Conservation (phyloP, 2,329 filamentous ascomycete species). For the Sarocladium oryzae region DNA sequence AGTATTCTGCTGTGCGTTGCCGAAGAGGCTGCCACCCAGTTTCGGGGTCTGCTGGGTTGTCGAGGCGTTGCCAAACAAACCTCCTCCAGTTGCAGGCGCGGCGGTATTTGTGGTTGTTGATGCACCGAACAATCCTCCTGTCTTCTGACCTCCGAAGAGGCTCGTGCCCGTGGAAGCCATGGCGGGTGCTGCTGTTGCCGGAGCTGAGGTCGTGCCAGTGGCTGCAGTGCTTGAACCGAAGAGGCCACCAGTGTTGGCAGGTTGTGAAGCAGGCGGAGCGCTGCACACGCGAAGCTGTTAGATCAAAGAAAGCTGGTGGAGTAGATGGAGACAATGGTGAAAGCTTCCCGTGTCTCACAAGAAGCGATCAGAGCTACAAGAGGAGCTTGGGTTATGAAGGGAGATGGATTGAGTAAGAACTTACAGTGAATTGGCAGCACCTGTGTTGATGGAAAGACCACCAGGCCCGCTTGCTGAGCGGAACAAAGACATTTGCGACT, state of each 20-base stretch:
- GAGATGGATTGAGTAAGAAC: constrained; percentile 9
- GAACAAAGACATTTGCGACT: constrained; percentile 38
- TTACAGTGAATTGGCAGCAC: constrained; percentile 46
- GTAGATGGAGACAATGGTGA: too few relatives aligned
- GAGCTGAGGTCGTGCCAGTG: not conserved
- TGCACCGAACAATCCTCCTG: constrained; percentile 18
- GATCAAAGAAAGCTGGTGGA: constrained; percentile 10
- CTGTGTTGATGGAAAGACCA: constrained; percentile 58
- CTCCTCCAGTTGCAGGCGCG: constrained; percentile 11
- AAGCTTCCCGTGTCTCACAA: not conserved
- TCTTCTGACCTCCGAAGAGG: constrained; percentile 4
- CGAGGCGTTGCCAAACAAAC: constrained; percentile 24
- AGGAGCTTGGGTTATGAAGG: not conserved
- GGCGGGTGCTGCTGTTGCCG: constrained; percentile 16
- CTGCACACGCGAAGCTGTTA: constrained; percentile 13
- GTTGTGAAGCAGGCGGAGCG: constrained; percentile 17
- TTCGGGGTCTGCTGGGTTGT: constrained; percentile 22
- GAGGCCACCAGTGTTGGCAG: constrained; percentile 28
- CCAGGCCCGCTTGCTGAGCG: constrained; percentile 54
- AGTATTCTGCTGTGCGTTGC: constrained; percentile 16
- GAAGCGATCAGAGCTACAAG: not conserved
- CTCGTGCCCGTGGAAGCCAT: constrained; percentile 25
- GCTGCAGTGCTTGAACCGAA: constrained; percentile 27
- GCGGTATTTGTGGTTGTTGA: constrained; percentile 13
- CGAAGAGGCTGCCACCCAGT: constrained; percentile 25